phyloP scores from a whole-genome alignment of 2,329 filamentous ascomycete genomes.

The Venturia effusa region DNA sequence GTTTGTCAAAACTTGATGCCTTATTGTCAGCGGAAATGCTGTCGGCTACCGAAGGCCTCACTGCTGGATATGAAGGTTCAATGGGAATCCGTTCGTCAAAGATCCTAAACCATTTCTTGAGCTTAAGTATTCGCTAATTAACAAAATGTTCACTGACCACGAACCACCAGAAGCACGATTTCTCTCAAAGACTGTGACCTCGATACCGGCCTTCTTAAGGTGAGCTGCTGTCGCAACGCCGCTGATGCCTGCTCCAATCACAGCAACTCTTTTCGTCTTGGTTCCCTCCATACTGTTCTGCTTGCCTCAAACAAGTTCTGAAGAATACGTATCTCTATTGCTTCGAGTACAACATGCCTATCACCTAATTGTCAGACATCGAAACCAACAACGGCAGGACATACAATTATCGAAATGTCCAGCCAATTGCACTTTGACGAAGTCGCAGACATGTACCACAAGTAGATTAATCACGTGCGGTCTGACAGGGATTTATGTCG shows the following conservation, averaged over 20 bases:
- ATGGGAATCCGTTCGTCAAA: constrained; percentile 39
- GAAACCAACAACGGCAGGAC: neutral
- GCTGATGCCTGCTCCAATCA: constrained; percentile 28
- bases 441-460: neutral
- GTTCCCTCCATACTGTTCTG: constrained; percentile 15
- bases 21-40: neutral
- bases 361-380: neutral
- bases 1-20: neutral
- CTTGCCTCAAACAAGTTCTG: constrained; percentile 14
- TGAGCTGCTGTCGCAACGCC: constrained; percentile 26
- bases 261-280: constrained; percentile 17
- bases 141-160: constrained; percentile 32
- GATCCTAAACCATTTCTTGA: constrained; percentile 25
- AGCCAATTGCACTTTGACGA: neutral
- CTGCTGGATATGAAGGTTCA: constrained; percentile 37
- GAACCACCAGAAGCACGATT: constrained; percentile 42
- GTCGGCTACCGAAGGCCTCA: constrained; percentile 25
- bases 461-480: neutral
- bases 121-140: neutral
- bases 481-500: constrained; percentile 3
- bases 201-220: constrained; percentile 23
- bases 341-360: constrained; percentile 3
- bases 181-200: constrained; percentile 46
- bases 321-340: neutral
- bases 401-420: neutral